Evolutionary conservation across 2,329 filamentous ascomycete genomes (phyloP), one percentile per base, ranked within the genome.

Genomic region (Niveomyces coronatus): DNA sequence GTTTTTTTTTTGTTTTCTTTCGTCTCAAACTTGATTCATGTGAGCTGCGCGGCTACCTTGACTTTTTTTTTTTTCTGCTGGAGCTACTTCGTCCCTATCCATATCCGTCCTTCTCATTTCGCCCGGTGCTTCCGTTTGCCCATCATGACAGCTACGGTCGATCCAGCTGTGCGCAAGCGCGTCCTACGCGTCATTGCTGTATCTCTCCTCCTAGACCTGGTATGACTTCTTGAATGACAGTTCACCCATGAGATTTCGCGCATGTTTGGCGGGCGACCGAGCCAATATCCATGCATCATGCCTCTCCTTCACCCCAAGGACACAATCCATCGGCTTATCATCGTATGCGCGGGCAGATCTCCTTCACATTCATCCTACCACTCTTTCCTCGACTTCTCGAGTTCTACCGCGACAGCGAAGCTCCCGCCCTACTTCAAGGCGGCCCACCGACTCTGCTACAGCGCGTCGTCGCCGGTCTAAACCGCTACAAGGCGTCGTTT

Each of bases 311-410:
- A n/a, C n/a, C n/a, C n/a, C n/a, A n/a, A n/a, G n/a, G n/a, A n/a
- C n/a, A n/a, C n/a, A n/a, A n/a, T n/a, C n/a, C n/a, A n/a, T n/a
- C n/a, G n/a, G n/a, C n/a, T n/a, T n/a, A n/a, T n/a, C n/a, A n/a
- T n/a, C n/a, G n/a, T n/a, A n/a, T n/a, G n/a, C n/a, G n/a, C n/a
- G n/a, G n/a, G n/a, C n/a, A 95, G 89, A 85, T 96, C 53, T 95
- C 89, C 40, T 98, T 98, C 60, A 98, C 91, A 20, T 95, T 98
- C 57, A 96, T 96, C 56, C 80, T 98, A 8, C 91, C 91, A 0
- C 76, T 98, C 24, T 98, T 96, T 57, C 91, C 88, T 7, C 88
- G 87, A 42, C 81, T 98, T 31, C 82, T 96, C 61, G 83, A 93
- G 52, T 96, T 95, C 73, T 98, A 96, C 67, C 85, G 86, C 62